Conservation (phyloP, 2,329 filamentous ascomycete genomes). For the Cercospora zeina region DNA sequence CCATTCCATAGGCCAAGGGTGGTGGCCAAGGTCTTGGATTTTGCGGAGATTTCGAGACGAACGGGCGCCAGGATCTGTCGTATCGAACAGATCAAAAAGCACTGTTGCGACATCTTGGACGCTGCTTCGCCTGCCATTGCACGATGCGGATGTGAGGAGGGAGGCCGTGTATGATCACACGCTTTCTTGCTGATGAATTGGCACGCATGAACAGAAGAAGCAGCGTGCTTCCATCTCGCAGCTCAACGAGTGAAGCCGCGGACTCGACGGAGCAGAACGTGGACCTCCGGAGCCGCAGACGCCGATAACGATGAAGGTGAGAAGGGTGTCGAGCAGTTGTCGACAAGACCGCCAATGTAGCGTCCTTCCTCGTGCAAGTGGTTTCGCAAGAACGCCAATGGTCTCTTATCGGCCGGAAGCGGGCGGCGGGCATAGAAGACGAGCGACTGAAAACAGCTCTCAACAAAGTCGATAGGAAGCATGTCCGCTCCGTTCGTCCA, state of each 20-base stretch:
- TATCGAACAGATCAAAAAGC: background rate
- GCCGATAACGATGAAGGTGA: background rate
- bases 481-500: constrained; percentile 5
- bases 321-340: background rate
- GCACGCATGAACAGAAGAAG: background rate
- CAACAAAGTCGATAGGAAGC: background rate
- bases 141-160: background rate
- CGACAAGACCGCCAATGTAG: constrained; percentile 8
- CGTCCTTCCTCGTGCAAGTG: background rate
- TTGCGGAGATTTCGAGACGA: background rate
- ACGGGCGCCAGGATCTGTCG: background rate
- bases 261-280: background rate
- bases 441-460: constrained; percentile 2
- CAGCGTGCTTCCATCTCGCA: constrained; percentile 1
- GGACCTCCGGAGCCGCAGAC: background rate
- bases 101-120: background rate
- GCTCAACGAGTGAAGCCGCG: constrained; percentile 2
- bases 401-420: constrained; percentile 1
- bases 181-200: background rate
- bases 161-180: background rate
- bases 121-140: background rate
- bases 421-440: background rate
- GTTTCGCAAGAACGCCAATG: background rate
- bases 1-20: constrained; percentile 4
- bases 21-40: constrained; percentile 9